These are phyloP conservation scores for Huntiella bhutanensis DNA, from an alignment of 2,329 filamentous ascomycete species.

Conservation along the genomic window DNA sequence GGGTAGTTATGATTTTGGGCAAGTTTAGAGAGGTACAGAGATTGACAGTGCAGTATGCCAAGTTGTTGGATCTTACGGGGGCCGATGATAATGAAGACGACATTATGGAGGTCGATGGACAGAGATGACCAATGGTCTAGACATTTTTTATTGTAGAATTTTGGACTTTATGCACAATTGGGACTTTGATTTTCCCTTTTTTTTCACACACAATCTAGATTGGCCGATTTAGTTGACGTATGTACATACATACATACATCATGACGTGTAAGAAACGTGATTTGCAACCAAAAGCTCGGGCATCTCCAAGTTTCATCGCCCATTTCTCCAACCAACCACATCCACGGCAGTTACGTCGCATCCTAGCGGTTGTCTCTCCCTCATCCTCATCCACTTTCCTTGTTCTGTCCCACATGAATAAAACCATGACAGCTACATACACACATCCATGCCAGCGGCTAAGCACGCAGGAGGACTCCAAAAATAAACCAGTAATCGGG, in stretches of 20 bases:
- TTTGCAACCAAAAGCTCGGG: neutral
- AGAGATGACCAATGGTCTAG: neutral
- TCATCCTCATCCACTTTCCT: too few relatives aligned
- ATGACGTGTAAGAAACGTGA: neutral
- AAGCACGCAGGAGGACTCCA: too few relatives aligned
- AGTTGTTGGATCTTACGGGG: constrained; percentile 47
- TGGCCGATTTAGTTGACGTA: neutral
- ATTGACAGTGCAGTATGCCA: constrained; percentile 85
- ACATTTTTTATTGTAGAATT: constrained; percentile 1
- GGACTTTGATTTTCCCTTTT: too few relatives aligned
- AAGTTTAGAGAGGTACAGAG: constrained; percentile 69
- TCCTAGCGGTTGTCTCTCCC: too few relatives aligned
- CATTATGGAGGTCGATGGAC: constrained; percentile 9
- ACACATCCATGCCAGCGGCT: too few relatives aligned
- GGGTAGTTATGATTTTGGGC: constrained; percentile 86
- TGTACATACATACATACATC: neutral
- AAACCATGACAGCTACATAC: too few relatives aligned
- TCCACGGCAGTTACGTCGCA: too few relatives aligned
- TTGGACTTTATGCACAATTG: neutral
- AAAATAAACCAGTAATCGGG: too few relatives aligned
- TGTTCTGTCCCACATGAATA: too few relatives aligned
- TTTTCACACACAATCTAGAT: neutral
- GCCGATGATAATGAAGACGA: constrained; percentile 24
- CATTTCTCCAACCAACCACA: too few relatives aligned
- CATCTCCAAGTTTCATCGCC: too few relatives aligned